Conservation (phyloP, 495 filamentous ascomycete genomes). For the Penicillium goetzii region DNA sequence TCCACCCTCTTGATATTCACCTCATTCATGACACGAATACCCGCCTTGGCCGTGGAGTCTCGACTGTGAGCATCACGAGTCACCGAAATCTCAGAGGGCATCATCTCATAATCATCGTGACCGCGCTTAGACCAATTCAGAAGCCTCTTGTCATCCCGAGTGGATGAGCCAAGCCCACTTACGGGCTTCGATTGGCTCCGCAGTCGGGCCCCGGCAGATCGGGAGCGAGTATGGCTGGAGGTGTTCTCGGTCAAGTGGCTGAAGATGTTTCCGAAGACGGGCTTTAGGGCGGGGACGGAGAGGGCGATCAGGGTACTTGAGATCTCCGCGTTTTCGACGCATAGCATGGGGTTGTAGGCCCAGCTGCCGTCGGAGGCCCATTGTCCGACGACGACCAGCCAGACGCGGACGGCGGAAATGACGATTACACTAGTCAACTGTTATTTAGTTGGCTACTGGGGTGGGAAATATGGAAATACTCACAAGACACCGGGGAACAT, state of each 20-base stretch:
- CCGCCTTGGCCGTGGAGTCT: slow-evolving; percentile 10
- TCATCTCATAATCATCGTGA: slow-evolving; percentile 38
- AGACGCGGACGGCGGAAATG: slow-evolving; percentile 47
- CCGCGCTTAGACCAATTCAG: slow-evolving; percentile 31
- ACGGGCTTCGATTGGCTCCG: slow-evolving; percentile 26
- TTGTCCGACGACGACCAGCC: slow-evolving; percentile 46
- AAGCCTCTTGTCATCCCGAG: slow-evolving; percentile 32
- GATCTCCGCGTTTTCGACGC: slow-evolving; percentile 49
- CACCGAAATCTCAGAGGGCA: slow-evolving; percentile 33
- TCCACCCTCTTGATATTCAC: slow-evolving; percentile 19
- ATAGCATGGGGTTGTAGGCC: slow-evolving; percentile 51
- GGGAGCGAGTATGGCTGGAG: slow-evolving; percentile 31
- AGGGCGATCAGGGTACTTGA: slow-evolving; percentile 49
- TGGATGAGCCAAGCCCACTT: slow-evolving; percentile 20
- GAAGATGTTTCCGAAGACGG: slow-evolving; percentile 42
- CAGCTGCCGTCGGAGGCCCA: slow-evolving; percentile 47
- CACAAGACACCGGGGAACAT: slow-evolving; percentile 52
- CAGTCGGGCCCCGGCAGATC: slow-evolving; percentile 18
- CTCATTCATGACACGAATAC: slow-evolving; percentile 34
- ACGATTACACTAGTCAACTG: slow-evolving; percentile 38
- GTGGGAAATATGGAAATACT: slow-evolving; percentile 15
- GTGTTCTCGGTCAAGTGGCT: slow-evolving; percentile 32
- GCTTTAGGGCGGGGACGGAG: slow-evolving; percentile 50
- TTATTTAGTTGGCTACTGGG: slow-evolving; percentile 18
- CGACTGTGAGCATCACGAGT: slow-evolving; percentile 16